A percentile compares a stretch with the other conserved stretches of the same genome.
Conservation (phyloP, 2,329 filamentous ascomycete genomes). For the Aspergillus proliferans region DNA sequence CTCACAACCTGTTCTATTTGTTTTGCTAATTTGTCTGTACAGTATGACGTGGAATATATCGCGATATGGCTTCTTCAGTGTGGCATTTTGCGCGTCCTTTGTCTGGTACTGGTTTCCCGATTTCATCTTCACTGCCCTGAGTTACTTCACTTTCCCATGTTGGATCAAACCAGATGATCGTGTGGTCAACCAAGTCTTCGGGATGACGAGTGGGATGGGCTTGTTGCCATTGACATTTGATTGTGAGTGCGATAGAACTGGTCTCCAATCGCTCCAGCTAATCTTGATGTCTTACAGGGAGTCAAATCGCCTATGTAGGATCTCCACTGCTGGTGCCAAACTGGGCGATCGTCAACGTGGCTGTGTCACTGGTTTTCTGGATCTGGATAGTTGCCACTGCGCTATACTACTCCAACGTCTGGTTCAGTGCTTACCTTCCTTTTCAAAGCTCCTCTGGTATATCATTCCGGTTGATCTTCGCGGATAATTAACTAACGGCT, state of each 20-base stretch:
- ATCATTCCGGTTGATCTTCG: neutral
- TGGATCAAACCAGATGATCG: conserved; percentile 42
- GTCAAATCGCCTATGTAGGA: neutral
- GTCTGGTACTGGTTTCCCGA: conserved; percentile 47
- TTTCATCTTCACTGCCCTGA: conserved; percentile 42
- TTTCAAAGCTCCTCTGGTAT: conserved; percentile 21
- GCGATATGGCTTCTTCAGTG: conserved; percentile 24
- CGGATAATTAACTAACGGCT: too few relatives aligned
- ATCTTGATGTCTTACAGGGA: neutral
- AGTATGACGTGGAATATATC: conserved; percentile 20
- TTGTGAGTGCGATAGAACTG: conserved; percentile 1
- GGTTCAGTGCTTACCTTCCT: conserved; percentile 14
- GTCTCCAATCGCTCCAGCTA: neutral
- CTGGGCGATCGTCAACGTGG: neutral
- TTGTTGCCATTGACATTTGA: conserved; percentile 15
- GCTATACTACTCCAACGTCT: conserved; percentile 10
- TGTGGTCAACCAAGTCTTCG: conserved; percentile 39
- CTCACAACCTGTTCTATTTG: neutral
- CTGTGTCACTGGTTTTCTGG: neutral
- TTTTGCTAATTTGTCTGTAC: neutral
- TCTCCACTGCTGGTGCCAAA: neutral
- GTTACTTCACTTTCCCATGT: conserved; percentile 40
- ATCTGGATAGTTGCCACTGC: neutral
- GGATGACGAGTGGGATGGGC: conserved; percentile 13
- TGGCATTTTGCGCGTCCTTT: conserved; percentile 16